Percentiles rank a stretch among this genome's conserved stretches.
Conservation (phyloP, 192 early-diverging fungal genomes). For the Linnemannia elongata region DNA sequence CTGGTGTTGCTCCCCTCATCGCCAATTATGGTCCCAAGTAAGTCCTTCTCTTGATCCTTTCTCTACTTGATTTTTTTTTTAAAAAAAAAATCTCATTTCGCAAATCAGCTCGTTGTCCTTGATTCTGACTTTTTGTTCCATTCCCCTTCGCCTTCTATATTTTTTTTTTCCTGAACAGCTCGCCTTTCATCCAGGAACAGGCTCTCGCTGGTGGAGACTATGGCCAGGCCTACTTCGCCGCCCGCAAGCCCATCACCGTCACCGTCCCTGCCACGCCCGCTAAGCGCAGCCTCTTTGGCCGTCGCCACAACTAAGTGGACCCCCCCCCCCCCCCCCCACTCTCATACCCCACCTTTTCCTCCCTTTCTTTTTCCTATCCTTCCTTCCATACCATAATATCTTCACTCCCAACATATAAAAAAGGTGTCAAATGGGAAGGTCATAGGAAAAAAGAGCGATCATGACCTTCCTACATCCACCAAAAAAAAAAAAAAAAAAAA, state of each 20-base stretch:
- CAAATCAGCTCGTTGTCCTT: background rate
- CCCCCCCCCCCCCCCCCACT: too few relatives aligned
- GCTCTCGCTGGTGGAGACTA: constrained; percentile 30
- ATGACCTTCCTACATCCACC: background rate
- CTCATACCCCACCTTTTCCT: background rate
- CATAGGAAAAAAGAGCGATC: background rate
- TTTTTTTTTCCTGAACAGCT: background rate
- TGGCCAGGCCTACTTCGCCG: constrained; percentile 38
- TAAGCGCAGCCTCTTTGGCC: constrained; percentile 26
- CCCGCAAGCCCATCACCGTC: constrained; percentile 41
- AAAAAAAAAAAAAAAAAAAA: background rate
- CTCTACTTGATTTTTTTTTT: too few relatives aligned
- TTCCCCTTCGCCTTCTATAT: background rate
- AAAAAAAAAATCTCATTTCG: too few relatives aligned
- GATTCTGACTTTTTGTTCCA: background rate
- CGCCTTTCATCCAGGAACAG: constrained; percentile 31
- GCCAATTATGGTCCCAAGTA: constrained; percentile 54
- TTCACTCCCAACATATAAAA: background rate
- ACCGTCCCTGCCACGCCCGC: constrained; percentile 10
- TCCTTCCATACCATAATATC: background rate
- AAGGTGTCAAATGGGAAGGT: background rate
- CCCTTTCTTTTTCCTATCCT: background rate
- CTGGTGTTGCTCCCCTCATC: constrained; percentile 44
- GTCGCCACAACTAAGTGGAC: background rate
- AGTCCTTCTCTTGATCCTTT: background rate